phyloP scores from a whole-genome alignment of 805 yeast genomes.

The Candida fluviatilis region DNA sequence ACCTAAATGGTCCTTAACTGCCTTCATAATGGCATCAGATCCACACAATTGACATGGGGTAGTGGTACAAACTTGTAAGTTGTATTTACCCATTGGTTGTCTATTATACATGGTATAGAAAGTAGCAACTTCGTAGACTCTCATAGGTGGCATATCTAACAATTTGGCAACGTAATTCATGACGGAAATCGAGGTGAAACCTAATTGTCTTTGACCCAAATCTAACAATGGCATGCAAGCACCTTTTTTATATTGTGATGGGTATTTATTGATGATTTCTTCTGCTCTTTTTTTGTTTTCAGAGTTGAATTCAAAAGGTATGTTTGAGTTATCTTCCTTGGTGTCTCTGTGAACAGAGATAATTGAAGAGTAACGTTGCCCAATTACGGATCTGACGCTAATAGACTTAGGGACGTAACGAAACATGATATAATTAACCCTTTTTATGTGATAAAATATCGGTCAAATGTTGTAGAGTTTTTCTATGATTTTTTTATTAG shows the following conservation, averaged over 20 bases:
- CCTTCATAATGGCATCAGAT: constrained; percentile 72
- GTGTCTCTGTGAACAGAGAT: constrained; percentile 71
- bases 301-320: constrained; percentile 67
- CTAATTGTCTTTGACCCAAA: constrained; percentile 82
- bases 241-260: constrained; percentile 80
- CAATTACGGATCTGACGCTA: neutral
- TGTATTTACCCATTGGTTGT: constrained; percentile 80
- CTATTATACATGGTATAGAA: constrained; percentile 90
- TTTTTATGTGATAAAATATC: neutral
- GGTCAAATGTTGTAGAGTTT: neutral
- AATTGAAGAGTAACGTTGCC: constrained; percentile 25
- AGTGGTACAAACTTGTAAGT: constrained; percentile 82
- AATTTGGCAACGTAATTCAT: constrained; percentile 87
- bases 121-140: constrained; percentile 90
- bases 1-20: constrained; percentile 56
- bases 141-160: constrained; percentile 89
- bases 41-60: constrained; percentile 87
- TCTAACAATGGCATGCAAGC: constrained; percentile 87
- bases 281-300: constrained; percentile 68
- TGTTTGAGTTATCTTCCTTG: constrained; percentile 57
- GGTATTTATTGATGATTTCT: constrained; percentile 73
- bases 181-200: constrained; percentile 80
- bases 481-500: neutral
- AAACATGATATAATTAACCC: neutral
- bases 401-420: neutral